Base-by-base conservation (phyloP, 192 early-diverging fungal species). In the Dissophora ornata region DNA sequence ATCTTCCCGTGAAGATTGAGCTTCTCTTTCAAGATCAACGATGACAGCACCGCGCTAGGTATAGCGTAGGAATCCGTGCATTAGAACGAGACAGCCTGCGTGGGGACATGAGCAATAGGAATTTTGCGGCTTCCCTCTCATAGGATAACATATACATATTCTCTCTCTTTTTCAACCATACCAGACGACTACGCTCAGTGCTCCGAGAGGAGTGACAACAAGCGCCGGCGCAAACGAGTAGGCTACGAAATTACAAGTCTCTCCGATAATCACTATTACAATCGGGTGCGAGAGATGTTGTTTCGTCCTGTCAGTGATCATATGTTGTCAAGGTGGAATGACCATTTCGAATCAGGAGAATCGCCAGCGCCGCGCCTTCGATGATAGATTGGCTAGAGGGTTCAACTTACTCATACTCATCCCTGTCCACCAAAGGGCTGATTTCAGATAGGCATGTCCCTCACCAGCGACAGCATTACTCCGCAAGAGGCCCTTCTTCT, bases 171-270 rank as follows among this genome's bases (percentile, higher is more conserved):
- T 25, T 21, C 13, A 0, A 34, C 26, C 59, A 30, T 84, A 88
- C 87, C 85, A 93, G 28, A 96, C 86, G 49, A 98, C 88, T 10
- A 97, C 95, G 80, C 91, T 93, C 15, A 93, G 83, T 22, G 96
- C 96, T 29, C 97, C 97, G 34, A 98, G 80, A 36, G 97, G 97
- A 13, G 97, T 98, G 12, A 98, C 95, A 38, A 98, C 70, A 40
- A 98, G 95, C n/a, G 97, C 97, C 3, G 93, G 95, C n/a, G 95
- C 93, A 84, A 94, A 98, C 33, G 93, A 90, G 70, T 98, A 98
- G n/a, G 97, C 97, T 2, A 93, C 85, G 85, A 98, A 97, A 83
- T 98, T 98, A 58, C 93, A 93, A 47, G 92, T 80, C 83, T 98
- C 97, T 24, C 97, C 97, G 46, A 97, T 68, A 19, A 92, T 90